phyloP scores from a whole-genome alignment of 208 protist species.

The Acanthamoeba sp. region DNA sequence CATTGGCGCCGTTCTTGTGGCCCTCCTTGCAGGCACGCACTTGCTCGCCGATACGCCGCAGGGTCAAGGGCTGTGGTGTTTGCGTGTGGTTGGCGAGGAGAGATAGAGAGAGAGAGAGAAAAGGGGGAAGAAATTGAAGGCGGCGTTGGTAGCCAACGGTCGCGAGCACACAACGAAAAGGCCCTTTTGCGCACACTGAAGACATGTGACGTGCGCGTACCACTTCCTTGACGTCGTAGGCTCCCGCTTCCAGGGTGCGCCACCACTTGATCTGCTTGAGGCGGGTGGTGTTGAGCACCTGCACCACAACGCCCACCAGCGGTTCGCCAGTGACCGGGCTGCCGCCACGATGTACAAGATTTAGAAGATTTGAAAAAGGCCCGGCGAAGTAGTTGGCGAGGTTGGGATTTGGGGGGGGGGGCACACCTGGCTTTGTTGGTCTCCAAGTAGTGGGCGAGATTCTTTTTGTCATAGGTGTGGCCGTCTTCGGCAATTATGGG shows the following conservation, averaged over 20 bases:
- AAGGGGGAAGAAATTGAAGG: too few species aligned
- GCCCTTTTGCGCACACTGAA: too few species aligned
- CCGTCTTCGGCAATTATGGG: constrained; percentile 45
- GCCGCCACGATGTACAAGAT: too few species aligned
- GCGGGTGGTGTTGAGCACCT: constrained; percentile 16
- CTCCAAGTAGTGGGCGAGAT: background rate
- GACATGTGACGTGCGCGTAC: background rate
- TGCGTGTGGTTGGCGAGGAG: background rate
- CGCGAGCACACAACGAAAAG: too few species aligned
- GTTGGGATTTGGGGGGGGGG: background rate
- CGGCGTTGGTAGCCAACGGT: too few species aligned
- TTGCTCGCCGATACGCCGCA: constrained; percentile 41
- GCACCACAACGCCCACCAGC: background rate
- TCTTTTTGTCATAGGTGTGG: constrained; percentile 37
- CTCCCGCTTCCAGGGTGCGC: background rate
- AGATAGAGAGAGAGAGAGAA: background rate
- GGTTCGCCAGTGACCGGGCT: constrained; percentile 20
- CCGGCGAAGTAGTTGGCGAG: too few species aligned
- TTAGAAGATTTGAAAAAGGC: background rate
- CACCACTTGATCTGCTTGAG: constrained; percentile 60
- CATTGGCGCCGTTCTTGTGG: constrained; percentile 39
- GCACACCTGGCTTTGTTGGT: constrained; percentile 20
- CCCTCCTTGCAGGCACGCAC: constrained; percentile 17
- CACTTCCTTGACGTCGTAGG: constrained; percentile 6
- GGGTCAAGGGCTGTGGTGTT: background rate